phyloP scores from a whole-genome alignment of 352 stramenopile species.

The Phytophthora cactorum region DNA sequence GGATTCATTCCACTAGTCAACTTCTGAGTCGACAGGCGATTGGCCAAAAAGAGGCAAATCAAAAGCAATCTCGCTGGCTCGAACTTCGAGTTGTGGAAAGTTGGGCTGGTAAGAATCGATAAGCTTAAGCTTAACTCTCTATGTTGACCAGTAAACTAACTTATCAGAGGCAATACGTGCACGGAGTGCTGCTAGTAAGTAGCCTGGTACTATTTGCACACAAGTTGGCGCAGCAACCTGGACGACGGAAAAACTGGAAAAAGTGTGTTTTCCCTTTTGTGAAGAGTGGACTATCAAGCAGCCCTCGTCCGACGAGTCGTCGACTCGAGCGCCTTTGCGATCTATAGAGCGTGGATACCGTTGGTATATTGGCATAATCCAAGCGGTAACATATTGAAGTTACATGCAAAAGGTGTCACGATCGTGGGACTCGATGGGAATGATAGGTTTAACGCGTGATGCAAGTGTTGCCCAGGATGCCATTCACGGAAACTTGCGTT shows the following conservation, averaged over 20 bases:
- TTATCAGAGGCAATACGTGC: neutral
- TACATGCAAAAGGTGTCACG: constrained; percentile 15
- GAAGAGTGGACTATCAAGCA: constrained; percentile 2
- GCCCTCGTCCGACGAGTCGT: too few species aligned
- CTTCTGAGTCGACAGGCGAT: constrained; percentile 13
- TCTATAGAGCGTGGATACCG: constrained; percentile 11
- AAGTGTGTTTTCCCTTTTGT: neutral
- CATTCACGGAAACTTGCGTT: constrained; percentile 25
- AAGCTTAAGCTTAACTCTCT: neutral
- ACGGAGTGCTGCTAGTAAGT: too few species aligned
- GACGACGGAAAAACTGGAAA: constrained; percentile 3
- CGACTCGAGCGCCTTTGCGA: neutral
- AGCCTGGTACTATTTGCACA: too few species aligned
- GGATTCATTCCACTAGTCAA: constrained; percentile 17
- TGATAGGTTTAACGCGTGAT: constrained; percentile 16
- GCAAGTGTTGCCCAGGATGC: constrained; percentile 11
- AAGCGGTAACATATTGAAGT: constrained; percentile 27
- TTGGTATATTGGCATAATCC: neutral
- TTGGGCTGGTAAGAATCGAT: neutral
- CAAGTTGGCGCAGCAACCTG: neutral
- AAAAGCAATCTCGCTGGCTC: constrained; percentile 6
- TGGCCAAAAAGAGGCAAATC: constrained; percentile 22
- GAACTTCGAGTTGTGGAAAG: neutral
- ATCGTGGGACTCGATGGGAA: constrained; percentile 28
- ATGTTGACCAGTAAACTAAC: neutral